Percentiles rank a stretch among this genome's conserved stretches.
Conservation (phyloP, 768 basidiomycete species). For the Mycena filopes region DNA sequence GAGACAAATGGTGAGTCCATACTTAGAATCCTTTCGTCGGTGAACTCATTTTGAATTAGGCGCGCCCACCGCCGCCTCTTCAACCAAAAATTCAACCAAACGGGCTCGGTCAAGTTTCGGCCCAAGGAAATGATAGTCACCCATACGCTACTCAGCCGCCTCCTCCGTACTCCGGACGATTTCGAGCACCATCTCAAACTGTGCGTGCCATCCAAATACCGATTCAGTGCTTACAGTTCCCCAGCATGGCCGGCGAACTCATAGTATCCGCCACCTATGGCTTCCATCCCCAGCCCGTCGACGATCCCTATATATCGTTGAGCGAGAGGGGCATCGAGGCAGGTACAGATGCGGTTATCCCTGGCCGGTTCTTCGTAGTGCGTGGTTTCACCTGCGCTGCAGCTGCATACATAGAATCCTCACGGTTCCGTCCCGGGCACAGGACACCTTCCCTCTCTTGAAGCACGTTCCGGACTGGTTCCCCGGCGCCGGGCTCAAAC, state of each 20-base stretch:
- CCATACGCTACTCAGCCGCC: constrained; percentile 32
- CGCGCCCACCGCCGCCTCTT: constrained; percentile 33
- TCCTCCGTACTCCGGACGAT: constrained; percentile 29
- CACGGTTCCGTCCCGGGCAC: background rate
- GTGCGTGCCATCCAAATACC: constrained; percentile 14
- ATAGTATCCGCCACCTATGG: constrained; percentile 39
- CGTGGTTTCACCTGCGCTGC: too few relatives aligned
- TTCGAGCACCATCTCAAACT: constrained; percentile 34
- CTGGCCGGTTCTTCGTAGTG: constrained; percentile 33
- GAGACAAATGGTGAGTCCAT: constrained; percentile 5
- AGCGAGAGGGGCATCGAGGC: constrained; percentile 31
- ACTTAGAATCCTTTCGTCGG: too few relatives aligned
- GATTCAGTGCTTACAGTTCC: background rate
- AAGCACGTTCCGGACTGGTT: constrained; percentile 43
- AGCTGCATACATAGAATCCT: too few relatives aligned
- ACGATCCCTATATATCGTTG: constrained; percentile 39
- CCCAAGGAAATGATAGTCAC: constrained; percentile 33
- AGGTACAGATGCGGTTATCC: constrained; percentile 24
- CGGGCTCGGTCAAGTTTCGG: constrained; percentile 25
- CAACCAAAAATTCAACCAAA: constrained; percentile 35
- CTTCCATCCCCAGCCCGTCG: constrained; percentile 31
- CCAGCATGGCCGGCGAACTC: constrained; percentile 37
- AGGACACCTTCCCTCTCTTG: constrained; percentile 31
- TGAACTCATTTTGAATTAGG: constrained; percentile 17
- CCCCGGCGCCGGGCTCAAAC: constrained; percentile 47